Evolutionary conservation across 352 stramenopile genomes (phyloP).

Genomic region (Globisporangium canariense): DNA sequence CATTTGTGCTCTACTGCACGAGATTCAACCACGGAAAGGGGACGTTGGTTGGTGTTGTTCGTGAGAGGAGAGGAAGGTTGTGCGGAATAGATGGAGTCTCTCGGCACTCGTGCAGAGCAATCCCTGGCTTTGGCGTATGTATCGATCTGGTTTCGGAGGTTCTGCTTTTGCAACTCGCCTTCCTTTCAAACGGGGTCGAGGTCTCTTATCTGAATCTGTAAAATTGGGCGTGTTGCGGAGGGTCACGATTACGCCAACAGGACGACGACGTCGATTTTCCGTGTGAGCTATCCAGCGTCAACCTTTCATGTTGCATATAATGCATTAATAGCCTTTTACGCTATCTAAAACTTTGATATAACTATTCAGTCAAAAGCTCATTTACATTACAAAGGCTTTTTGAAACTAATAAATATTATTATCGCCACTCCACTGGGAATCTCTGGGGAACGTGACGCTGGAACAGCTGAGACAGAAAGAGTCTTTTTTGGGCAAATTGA

Average conservation of each 20-base stretch:
- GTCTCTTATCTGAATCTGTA: too few species aligned
- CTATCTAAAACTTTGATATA: too few species aligned
- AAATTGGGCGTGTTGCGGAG: not conserved
- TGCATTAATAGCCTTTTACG: not conserved
- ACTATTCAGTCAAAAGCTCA: too few species aligned
- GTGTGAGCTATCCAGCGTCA: not conserved
- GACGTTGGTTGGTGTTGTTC: too few species aligned
- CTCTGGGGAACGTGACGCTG: slow-evolving; percentile 3
- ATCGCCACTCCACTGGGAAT: not conserved
- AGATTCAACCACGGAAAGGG: not conserved
- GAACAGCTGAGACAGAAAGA: slow-evolving; percentile 7
- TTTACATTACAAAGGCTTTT: not conserved
- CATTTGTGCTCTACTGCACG: not conserved
- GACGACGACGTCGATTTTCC: not conserved
- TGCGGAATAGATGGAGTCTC: too few species aligned
- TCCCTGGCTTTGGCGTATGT: too few species aligned
- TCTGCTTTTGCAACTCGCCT: too few species aligned
- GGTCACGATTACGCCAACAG: not conserved
- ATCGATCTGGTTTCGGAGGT: too few species aligned
- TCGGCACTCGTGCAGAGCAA: too few species aligned
- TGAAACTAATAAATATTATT: not conserved
- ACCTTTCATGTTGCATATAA: not conserved
- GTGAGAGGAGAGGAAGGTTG: too few species aligned
- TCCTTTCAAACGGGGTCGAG: too few species aligned
- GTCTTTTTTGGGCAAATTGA: not conserved